Conservation (phyloP, 73 alveolate species). For the Paramecium biaurelia region DNA sequence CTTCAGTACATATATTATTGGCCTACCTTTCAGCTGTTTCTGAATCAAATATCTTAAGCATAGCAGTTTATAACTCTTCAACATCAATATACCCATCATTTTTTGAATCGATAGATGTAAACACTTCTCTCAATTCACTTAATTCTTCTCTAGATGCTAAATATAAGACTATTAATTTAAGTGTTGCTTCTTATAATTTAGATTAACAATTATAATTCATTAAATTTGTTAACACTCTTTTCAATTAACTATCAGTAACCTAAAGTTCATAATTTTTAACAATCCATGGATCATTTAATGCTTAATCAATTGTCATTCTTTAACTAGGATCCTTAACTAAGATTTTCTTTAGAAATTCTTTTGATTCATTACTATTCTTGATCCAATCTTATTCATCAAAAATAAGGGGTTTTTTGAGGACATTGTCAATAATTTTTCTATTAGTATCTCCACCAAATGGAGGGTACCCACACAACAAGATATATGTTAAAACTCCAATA, state of each 20-base stretch:
- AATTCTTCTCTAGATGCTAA: constrained; percentile 48
- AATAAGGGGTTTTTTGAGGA: neutral
- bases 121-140: constrained; percentile 44
- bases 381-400: constrained; percentile 70
- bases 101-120: neutral
- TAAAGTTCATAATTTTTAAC: neutral
- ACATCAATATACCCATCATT: constrained; percentile 32
- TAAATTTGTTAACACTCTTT: neutral
- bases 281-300: constrained; percentile 83
- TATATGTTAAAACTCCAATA: constrained; percentile 65
- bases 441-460: constrained; percentile 70
- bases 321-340: constrained; percentile 68
- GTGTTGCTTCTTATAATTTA: constrained; percentile 17
- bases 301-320: constrained; percentile 80
- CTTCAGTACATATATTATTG: neutral
- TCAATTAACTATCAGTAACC: neutral
- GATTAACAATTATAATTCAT: neutral
- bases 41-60: constrained; percentile 6
- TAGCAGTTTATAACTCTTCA: neutral
- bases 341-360: constrained; percentile 62
- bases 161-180: neutral
- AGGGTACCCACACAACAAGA: constrained; percentile 69
- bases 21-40: neutral
- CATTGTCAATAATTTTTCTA: constrained; percentile 44
- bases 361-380: constrained; percentile 60